A percentile compares a stretch with the other conserved stretches of the same genome.
Conservation (phyloP, 306 rosid species). For the Rosa lucieae region DNA sequence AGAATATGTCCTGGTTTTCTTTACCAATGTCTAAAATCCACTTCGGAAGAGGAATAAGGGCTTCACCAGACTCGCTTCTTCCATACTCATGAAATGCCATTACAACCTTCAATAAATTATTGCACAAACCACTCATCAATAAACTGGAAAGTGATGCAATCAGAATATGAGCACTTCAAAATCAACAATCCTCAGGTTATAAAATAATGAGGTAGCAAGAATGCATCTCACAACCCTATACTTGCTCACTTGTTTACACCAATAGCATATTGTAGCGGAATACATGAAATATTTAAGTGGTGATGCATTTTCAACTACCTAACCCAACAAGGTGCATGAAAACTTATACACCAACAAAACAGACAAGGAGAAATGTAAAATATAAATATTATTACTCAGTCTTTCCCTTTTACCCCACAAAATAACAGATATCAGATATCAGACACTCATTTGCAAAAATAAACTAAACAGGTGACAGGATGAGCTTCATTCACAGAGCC, state of each 20-base stretch:
- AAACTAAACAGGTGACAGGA: neutral
- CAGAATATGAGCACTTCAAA: neutral
- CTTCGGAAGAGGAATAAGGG: conserved; percentile 73
- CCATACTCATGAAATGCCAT: conserved; percentile 93
- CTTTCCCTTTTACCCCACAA: neutral
- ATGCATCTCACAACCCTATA: conserved; percentile 22
- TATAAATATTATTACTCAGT: neutral
- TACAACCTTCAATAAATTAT: conserved; percentile 68
- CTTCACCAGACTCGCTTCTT: conserved; percentile 66
- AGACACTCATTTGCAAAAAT: neutral
- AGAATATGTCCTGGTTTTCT: conserved; percentile 85
- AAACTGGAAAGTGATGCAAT: conserved; percentile 23
- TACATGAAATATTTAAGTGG: conserved; percentile 1
- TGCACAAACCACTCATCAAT: conserved; percentile 32
- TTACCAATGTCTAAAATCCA: conserved; percentile 94
- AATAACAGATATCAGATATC: neutral
- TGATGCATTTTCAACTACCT: conserved; percentile 18
- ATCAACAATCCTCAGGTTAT: neutral
- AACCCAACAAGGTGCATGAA: neutral
- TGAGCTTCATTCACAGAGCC: neutral
- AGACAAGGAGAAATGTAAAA: neutral
- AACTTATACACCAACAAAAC: neutral
- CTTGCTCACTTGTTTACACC: neutral
- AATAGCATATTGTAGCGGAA: conserved; percentile 1
- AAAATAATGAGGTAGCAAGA: neutral